Percentiles rank a stretch among this genome's conserved stretches.
Evolutionary conservation across 192 early-diverging fungal species (phyloP).

Genomic region (Gorgonomyces haynaldii): DNA sequence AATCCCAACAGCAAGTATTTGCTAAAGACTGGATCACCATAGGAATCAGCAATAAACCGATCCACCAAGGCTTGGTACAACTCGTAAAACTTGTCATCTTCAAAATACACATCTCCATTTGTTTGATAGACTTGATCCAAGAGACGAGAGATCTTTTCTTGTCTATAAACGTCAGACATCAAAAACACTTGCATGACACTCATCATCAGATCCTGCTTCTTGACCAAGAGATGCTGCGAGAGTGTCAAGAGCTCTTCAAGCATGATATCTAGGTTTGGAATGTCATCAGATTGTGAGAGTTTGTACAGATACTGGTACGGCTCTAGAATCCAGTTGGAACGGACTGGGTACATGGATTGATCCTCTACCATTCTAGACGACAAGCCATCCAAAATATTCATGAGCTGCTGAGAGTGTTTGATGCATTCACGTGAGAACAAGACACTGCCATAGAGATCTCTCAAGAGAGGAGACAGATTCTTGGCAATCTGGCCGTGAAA

Average conservation of each 20-base stretch:
- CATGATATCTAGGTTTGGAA: not conserved
- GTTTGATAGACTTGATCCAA: not conserved
- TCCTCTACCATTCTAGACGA: not conserved
- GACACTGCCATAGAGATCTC: not conserved
- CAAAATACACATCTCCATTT: not conserved
- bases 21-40: constrained; percentile 20
- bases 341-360: not conserved
- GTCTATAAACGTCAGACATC: not conserved
- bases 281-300: not conserved
- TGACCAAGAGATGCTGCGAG: not conserved
- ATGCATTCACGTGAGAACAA: not conserved
- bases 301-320: not conserved
- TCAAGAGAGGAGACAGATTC: not conserved
- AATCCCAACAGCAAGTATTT: constrained; percentile 21
- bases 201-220: not conserved
- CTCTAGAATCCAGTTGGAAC: not conserved
- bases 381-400: not conserved
- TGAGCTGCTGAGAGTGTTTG: not conserved
- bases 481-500: not conserved
- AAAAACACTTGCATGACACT: constrained; percentile 19
- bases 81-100: constrained; percentile 19
- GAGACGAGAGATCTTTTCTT: not conserved
- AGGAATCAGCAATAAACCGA: constrained; percentile 26
- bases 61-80: constrained; percentile 25
- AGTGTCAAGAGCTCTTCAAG: not conserved